Evolutionary conservation across 2,329 filamentous ascomycete species (phyloP).

Genomic region (Claviceps sp.): DNA sequence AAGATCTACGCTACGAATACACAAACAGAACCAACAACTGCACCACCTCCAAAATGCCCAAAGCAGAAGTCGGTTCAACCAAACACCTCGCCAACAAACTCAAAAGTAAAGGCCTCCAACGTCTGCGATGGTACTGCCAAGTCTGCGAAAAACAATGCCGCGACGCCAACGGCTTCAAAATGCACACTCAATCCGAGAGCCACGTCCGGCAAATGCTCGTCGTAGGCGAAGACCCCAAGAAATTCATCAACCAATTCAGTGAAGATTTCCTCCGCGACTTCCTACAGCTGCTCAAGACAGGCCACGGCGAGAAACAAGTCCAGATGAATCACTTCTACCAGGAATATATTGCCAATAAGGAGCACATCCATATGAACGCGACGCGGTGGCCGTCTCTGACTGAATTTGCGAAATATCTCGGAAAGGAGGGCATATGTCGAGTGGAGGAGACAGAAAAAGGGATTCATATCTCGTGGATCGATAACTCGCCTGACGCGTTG

Average conservation of each 20-base stretch:
- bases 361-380: constrained; percentile 87
- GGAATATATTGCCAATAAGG: constrained; percentile 65
- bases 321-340: constrained; percentile 92
- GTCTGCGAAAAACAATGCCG: constrained; percentile 53
- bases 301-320: constrained; percentile 82
- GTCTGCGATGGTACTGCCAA: constrained; percentile 84
- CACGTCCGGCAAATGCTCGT: constrained; percentile 83
- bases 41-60: constrained; percentile 51
- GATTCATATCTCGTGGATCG: constrained; percentile 77
- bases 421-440: constrained; percentile 72
- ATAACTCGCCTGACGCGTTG: constrained; percentile 78
- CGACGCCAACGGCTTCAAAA: constrained; percentile 86
- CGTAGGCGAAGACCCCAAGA: constrained; percentile 77
- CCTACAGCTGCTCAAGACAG: constrained; percentile 59
- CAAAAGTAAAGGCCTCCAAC: constrained; percentile 65
- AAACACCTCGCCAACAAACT: constrained; percentile 86
- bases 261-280: constrained; percentile 74
- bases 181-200: constrained; percentile 71
- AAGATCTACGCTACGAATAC: background rate
- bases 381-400: constrained; percentile 81
- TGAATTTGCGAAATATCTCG: constrained; percentile 79
- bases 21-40: background rate
- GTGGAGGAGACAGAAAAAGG: constrained; percentile 86
- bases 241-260: constrained; percentile 70
- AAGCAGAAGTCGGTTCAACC: constrained; percentile 83